A percentile compares a stretch with the other conserved stretches of the same genome.
phyloP scores from a whole-genome alignment of 108 stramenopile genomes.

The Aureococcus anophagefferens region DNA sequence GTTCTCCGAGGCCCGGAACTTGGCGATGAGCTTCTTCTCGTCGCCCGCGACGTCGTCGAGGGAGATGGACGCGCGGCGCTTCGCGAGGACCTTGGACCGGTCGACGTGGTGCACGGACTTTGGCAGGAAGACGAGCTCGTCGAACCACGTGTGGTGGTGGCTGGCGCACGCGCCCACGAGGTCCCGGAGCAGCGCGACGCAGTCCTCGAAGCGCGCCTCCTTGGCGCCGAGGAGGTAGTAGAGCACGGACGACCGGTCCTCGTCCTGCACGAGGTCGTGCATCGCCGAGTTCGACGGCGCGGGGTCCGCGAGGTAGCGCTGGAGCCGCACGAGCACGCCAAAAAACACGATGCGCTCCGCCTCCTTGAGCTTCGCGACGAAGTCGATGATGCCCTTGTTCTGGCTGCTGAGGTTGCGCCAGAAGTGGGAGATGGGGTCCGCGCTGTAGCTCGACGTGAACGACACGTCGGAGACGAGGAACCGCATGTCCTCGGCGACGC shows the following conservation, averaged over 20 bases:
- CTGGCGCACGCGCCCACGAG: no score
- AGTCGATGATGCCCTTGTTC: not conserved
- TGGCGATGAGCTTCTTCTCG: no score
- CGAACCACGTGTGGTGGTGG: no score
- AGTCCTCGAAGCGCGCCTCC: not conserved
- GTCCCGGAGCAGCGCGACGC: no score
- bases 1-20: no score
- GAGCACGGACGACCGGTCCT: not conserved
- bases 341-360: not conserved
- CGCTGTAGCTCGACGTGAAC: not conserved
- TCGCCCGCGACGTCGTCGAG: no score
- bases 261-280: not conserved
- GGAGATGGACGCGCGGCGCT: no score
- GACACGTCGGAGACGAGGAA: not conserved
- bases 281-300: not conserved
- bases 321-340: not conserved
- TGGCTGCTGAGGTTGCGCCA: not conserved
- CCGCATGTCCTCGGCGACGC: not conserved
- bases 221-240: not conserved
- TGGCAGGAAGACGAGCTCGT: no score
- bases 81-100: no score
- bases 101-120: no score
- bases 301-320: not conserved
- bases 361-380: not conserved
- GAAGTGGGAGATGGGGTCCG: not conserved